Evolutionary conservation across 1,284 basidiomycete species (phyloP), one percentile per base, ranked within the genome.

Genomic region (Phenoliferia sp.): DNA sequence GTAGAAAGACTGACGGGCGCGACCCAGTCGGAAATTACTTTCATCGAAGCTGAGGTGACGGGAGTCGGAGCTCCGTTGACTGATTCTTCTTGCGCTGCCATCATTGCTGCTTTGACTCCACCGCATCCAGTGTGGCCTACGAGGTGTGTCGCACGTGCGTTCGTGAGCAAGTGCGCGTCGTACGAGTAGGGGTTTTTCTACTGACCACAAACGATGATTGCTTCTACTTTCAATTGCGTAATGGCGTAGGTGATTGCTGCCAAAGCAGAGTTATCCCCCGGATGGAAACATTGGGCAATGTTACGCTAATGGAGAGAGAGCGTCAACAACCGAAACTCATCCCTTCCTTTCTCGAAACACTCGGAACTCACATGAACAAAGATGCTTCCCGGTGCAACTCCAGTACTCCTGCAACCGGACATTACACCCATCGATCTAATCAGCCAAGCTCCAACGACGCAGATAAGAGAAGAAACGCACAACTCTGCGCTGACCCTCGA

Each of bases 211-310:
- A 76, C 74, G 60, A 76, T 73, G 65, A 76, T 73, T 81, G 97
- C 90, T 79, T 90, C 84, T 54, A 94, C 88, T 65, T 89, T 88
- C 66, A 96, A 82, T 73, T 85, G 82, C 71, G 85, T 84, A 50
- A 97, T 83, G 10, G 90, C 94, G 79, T 90, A 97, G 10, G 86
- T 83, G 69, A 98, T 84, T 2, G 92, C 90, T 1, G 92, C 85
- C 60, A 87, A 82, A 1, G 87, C 87, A 72, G 86, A 92, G 75
- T 87, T 85, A 79, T 98, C 94, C 69, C 88, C 80, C 1, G 83
- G 81, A 72, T 88, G 88, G 80, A 94, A 87, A 71, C 80, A 79
- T 68, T 80, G 79, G 35, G 80, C 80, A 31, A 80, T 77, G 73
- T 80, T 80, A 59, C 79, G 76, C 65, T 78, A 73, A 31, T 26